These are phyloP conservation scores for Penicillium hesseltinei DNA, from an alignment of 2,329 filamentous ascomycete species.

Conservation along the genomic window DNA sequence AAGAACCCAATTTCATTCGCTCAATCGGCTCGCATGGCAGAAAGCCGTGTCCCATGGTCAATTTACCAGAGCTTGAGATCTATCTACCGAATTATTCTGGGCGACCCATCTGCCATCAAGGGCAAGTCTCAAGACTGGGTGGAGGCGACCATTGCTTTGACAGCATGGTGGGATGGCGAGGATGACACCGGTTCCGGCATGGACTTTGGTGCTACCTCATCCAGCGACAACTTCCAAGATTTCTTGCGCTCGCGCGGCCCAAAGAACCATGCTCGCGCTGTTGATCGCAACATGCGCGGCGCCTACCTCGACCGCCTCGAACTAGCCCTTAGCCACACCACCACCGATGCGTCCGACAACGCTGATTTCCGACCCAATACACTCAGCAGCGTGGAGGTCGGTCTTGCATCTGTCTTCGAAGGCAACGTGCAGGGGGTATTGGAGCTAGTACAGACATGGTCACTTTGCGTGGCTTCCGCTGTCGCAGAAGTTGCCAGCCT, in stretches of 20 bases:
- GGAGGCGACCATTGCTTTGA: slow-evolving; percentile 78
- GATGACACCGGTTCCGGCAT: slow-evolving; percentile 51
- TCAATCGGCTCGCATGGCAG: slow-evolving; percentile 68
- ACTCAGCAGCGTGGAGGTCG: slow-evolving; percentile 73
- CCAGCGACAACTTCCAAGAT: slow-evolving; percentile 17
- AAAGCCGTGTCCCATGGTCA: slow-evolving; percentile 83
- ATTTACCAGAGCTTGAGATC: slow-evolving; percentile 82
- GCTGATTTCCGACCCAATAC: slow-evolving; percentile 69
- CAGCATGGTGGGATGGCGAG: slow-evolving; percentile 91
- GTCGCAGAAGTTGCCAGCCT: slow-evolving; percentile 81
- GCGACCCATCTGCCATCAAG: slow-evolving; percentile 71
- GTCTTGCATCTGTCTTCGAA: slow-evolving; percentile 77
- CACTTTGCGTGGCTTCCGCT: slow-evolving; percentile 72
- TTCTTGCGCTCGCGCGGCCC: slow-evolving; percentile 26
- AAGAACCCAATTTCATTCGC: slow-evolving; percentile 59
- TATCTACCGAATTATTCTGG: slow-evolving; percentile 77
- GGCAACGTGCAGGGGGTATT: slow-evolving; percentile 76
- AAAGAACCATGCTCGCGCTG: slow-evolving; percentile 42
- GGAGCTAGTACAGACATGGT: slow-evolving; percentile 74
- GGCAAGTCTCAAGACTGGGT: slow-evolving; percentile 84
- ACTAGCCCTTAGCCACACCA: slow-evolving; percentile 64
- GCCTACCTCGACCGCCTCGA: slow-evolving; percentile 73
- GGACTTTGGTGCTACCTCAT: slow-evolving; percentile 22
- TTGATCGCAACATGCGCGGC: slow-evolving; percentile 56
- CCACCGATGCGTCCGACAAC: slow-evolving; percentile 63